A percentile compares a stretch with the other conserved stretches of the same genome.
Evolutionary conservation across 345 rosid species (phyloP).

Genomic region (Eucalyptus polybractea): DNA sequence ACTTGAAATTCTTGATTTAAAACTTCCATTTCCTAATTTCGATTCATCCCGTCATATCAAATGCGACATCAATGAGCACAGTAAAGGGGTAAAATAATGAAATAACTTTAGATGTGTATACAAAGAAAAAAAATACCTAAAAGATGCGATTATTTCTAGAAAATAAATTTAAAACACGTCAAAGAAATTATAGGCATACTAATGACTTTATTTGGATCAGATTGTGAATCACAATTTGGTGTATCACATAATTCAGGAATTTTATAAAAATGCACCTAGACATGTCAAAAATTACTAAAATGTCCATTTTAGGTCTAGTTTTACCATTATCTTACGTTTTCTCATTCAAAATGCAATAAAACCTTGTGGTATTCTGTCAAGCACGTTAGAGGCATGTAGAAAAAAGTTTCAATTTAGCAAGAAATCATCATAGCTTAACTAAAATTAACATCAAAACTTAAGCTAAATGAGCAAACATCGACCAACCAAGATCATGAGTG

Average conservation of each 20-base stretch:
- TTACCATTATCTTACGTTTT: neutral
- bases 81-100: neutral
- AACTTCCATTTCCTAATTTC: neutral
- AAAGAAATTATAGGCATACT: neutral
- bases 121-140: neutral
- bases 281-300: neutral
- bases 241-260: neutral
- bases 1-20: too few relatives aligned
- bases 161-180: too few relatives aligned
- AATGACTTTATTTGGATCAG: neutral
- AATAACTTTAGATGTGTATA: neutral
- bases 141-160: neutral
- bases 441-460: neutral
- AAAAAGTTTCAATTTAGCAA: neutral
- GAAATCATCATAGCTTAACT: neutral
- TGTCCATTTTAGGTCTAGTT: neutral
- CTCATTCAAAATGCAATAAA: neutral
- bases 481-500: neutral
- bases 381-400: neutral
- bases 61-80: neutral
- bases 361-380: neutral
- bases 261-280: neutral
- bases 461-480: neutral
- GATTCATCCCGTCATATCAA: neutral
- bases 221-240: too few relatives aligned